Evolutionary conservation across 495 filamentous ascomycete species (phyloP).

Genomic region (Darksidea phi): DNA sequence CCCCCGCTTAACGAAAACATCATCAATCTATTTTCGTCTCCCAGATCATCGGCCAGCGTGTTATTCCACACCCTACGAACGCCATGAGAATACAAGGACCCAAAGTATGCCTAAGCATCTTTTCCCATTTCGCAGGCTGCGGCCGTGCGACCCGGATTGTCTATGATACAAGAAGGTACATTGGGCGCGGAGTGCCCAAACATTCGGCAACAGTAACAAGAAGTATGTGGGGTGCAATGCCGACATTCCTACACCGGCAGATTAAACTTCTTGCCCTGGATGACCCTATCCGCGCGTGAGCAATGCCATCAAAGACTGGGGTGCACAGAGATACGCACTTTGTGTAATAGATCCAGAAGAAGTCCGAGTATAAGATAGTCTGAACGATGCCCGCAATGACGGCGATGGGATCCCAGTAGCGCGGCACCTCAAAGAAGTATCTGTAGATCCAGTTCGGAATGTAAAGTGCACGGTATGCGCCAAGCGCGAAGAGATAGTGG

Average conservation of each 20-base stretch:
- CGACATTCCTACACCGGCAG: conserved; percentile 32
- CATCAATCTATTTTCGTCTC: no score
- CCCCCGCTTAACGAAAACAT: no score
- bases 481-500: conserved; percentile 96
- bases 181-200: not conserved
- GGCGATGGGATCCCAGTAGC: conserved; percentile 74
- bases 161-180: conserved; percentile 25
- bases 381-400: conserved; percentile 86
- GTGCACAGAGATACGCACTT: conserved; percentile 62
- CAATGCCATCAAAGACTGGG: not conserved
- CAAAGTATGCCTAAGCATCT: no score
- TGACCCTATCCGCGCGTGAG: conserved; percentile 29
- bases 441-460: conserved; percentile 98
- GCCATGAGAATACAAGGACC: no score
- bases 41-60: no score
- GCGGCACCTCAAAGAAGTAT: conserved; percentile 63
- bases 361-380: conserved; percentile 94
- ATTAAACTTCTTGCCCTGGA: conserved; percentile 42
- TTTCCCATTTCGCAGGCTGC: no score
- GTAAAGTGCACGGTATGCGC: conserved; percentile 86
- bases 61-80: no score
- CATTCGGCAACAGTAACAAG: not conserved
- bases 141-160: no score
- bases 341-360: conserved; percentile 99
- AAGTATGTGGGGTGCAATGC: not conserved